Conservation (phyloP, 1,139 yeast genomes). For the Kurtzmaniella natalensis region DNA sequence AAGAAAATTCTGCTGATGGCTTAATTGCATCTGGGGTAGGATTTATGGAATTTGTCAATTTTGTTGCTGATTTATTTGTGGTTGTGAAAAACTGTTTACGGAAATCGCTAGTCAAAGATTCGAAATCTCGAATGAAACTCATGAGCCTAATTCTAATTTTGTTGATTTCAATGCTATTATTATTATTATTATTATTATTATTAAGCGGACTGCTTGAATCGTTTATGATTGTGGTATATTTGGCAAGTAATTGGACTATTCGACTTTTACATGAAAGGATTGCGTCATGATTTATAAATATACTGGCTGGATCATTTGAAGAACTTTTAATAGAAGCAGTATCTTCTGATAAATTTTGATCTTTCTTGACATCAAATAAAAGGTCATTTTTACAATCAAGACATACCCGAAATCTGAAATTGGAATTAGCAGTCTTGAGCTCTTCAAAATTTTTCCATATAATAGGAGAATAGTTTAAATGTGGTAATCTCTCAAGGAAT, state of each 20-base stretch:
- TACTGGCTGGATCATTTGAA: no score
- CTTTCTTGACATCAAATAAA: conserved; percentile 53
- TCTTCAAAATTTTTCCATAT: conserved; percentile 18
- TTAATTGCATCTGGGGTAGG: background rate
- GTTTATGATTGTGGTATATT: conserved; percentile 19
- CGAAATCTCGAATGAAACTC: conserved; percentile 32
- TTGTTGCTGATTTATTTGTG: background rate
- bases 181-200: no score
- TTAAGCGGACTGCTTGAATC: no score
- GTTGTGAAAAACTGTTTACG: conserved; percentile 19
- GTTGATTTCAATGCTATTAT: conserved; percentile 12
- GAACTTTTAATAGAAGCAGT: background rate
- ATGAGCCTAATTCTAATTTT: conserved; percentile 26
- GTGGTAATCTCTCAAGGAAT: conserved; percentile 39
- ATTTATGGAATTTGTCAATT: background rate
- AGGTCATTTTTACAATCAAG: conserved; percentile 60
- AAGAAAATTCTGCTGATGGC: conserved; percentile 2
- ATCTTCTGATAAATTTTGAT: conserved; percentile 14
- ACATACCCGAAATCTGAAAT: conserved; percentile 49
- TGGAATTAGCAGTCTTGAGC: conserved; percentile 12
- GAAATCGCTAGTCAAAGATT: conserved; percentile 22
- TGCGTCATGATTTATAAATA: conserved; percentile 22
- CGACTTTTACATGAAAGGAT: conserved; percentile 31
- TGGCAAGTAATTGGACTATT: conserved; percentile 27
- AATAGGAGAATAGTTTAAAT: conserved; percentile 31